Evolutionary conservation across 495 filamentous ascomycete genomes (phyloP), one percentile per base, ranked within the genome.

Genomic region (Cudoniella acicularis): DNA sequence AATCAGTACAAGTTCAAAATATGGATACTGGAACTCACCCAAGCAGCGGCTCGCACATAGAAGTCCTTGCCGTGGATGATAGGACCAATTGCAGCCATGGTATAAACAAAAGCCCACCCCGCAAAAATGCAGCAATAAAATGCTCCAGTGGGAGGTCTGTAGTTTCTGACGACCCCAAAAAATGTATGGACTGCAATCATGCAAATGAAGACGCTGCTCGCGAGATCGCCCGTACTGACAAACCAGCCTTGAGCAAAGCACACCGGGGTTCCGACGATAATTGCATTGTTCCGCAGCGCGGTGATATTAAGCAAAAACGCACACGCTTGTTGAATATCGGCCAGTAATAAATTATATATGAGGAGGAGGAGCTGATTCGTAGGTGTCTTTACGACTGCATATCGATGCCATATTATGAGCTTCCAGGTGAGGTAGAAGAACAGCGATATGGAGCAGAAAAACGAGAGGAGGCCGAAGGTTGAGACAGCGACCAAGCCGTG

Each of bases 181-280:
- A 87, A 90, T 0, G 87, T 89, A 65, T 92, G 88, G 0, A 85
- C 65, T 17, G 83, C 85, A 64, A 90, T 89, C 25, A 82, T 81
- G 2, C 84, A 78, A 66, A 90, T 86, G 62, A 90, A 91, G 30
- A 86, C 75, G 52, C 87, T 87, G 65, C 81, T 85, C 0, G 82
- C 75, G 10, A 90, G 74, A 66, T 91, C 88, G 45, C 88, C 88
- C 0, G 83, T 80, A 47, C 85, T 83, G 10, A 91, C 74, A 64
- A 90, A 85, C 73, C 87, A 84, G 20, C 83, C 88, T 67, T 92
- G 88, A 0, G 80, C 77, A 64, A 82, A 89, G 70, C 88, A 92
- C 1, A 80, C 76, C 1, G 77, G 68, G 0, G 77, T 79, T 3
- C 76, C 79, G 4, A 87, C 77, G 2, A 68, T 24, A 52, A 92